Base-by-base conservation (phyloP, 345 rosid genomes). In the Carallia brachiata region DNA sequence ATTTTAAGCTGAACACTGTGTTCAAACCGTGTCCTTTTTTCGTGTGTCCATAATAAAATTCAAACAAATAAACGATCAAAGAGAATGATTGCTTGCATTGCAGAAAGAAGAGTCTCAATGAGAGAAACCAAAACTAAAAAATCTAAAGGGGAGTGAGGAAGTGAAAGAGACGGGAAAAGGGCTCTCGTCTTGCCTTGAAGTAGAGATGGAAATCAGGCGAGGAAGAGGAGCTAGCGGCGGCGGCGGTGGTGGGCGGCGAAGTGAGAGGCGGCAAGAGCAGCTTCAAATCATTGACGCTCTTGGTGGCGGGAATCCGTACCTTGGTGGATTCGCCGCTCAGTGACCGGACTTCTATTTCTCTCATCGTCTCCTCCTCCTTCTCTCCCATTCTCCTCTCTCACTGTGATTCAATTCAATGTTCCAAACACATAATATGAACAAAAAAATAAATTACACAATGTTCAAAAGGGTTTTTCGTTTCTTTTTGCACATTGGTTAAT, bases 181-280 rank as follows among this genome's bases (percentile, higher is more conserved):
- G 0, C 50, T 44, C 16, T 44, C 0, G 16, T 10, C 50, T 66
- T 80, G 76, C 98, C 96, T 91, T 86, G 88, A 81, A 89, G 75
- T 68, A 91, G 65, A 94, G 82, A 68, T 90, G 90, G 79, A 90
- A 94, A 73, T 81, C 83, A 61, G 96, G 88, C 52, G 88, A 87
- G 44, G 81, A 69, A 15, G 85, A 81, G 12, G 50, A 3, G 17
- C 16, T 16, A 4, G 48, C 16, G 48, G 16, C 48, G 50, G 50
- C 13, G 47, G 47, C 13, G 47, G 47, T 2, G 67, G 93, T 89
- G 55, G 88, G 89, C 85, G 82, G 79, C 83, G 90, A 94, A 48
- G 68, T 75, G 69, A 63, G 77, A 53, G 77, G 80, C 80, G 77
- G 80, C 80, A 91, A 73, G 67, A 88, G 74, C 65, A 68, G 78